These are phyloP conservation scores for Crithidia fasciculata DNA, from an alignment of 208 protist species.

Conservation along the genomic window DNA sequence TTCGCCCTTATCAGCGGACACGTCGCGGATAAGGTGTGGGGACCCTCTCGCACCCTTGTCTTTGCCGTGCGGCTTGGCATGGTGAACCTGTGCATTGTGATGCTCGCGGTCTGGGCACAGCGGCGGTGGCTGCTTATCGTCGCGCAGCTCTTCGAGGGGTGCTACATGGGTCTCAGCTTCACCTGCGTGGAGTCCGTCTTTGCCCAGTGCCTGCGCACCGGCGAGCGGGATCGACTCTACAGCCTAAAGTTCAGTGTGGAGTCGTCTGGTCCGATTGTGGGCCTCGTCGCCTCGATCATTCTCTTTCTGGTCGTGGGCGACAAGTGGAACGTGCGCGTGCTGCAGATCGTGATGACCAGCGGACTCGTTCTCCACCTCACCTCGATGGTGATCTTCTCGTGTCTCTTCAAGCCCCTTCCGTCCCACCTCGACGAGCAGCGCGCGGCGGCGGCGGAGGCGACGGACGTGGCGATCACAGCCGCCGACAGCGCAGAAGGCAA, in stretches of 20 bases:
- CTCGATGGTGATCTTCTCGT: constrained; percentile 57
- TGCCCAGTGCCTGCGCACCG: constrained; percentile 62
- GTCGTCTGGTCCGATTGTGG: constrained; percentile 57
- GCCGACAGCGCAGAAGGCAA: not conserved
- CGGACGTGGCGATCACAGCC: constrained; percentile 10
- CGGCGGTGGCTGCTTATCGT: constrained; percentile 46
- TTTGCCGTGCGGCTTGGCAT: constrained; percentile 55
- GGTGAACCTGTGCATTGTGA: constrained; percentile 42
- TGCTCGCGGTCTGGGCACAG: constrained; percentile 40
- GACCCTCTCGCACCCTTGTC: constrained; percentile 58
- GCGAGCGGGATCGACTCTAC: constrained; percentile 71
- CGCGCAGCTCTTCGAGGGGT: constrained; percentile 66
- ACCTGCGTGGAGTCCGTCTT: constrained; percentile 74
- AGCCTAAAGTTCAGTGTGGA: constrained; percentile 76
- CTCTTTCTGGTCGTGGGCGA: constrained; percentile 59
- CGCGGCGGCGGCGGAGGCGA: not conserved
- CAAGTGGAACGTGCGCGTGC: constrained; percentile 48
- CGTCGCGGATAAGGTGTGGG: constrained; percentile 58
- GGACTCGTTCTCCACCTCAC: constrained; percentile 55
- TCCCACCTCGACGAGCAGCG: constrained; percentile 31
- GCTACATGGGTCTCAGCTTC: constrained; percentile 70
- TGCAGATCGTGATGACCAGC: constrained; percentile 59
- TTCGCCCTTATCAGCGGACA: constrained; percentile 57
- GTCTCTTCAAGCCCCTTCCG: constrained; percentile 54
- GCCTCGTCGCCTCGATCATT: constrained; percentile 49